Evolutionary conservation across 2,329 filamentous ascomycete genomes (phyloP), one percentile per base, ranked within the genome.

Genomic region (Xenoacremonium recifei): DNA sequence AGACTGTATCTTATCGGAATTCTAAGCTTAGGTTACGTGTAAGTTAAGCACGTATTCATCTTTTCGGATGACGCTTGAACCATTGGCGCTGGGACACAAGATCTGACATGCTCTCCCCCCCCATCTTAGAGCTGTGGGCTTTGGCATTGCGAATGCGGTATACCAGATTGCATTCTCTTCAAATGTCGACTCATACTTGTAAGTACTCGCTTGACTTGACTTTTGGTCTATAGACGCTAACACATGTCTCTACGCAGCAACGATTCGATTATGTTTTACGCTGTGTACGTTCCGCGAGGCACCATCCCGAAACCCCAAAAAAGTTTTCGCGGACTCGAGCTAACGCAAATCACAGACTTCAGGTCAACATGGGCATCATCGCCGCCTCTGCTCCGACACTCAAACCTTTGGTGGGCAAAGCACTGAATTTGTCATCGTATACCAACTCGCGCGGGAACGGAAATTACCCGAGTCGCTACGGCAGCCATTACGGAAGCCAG

Each of bases 11-110:
- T 73, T 10, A 62, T 71, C 17, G 56, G 49, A 1, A 65, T 74
- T 39, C 53, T 72, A 4, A 66, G 66, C 35, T 54, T 73, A 16
- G 71, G 70, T 21, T 71, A 70, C 44, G 53, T 69, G 65, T 68
- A 49, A 21, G 63, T 50, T 12, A n/a, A n/a, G n/a, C n/a, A n/a
- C n/a, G n/a, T n/a, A n/a, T n/a, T 6, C 16, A 15, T 19, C 9
- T 11, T 9, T 15, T 9, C 4, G 16, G 17, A 19, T 18, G 7
- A 20, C 32, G 17, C 7, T 19, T n/a, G n/a, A n/a, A n/a, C n/a
- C n/a, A n/a, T n/a, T n/a, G n/a, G n/a, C n/a, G n/a, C n/a, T n/a
- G n/a, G n/a, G n/a, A n/a, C n/a, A n/a, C n/a, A n/a, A n/a, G n/a
- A n/a, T n/a, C n/a, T n/a, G n/a, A n/a, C n/a, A n/a, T n/a, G n/a